Base-by-base conservation (phyloP, 1,139 yeast genomes). In the Hyphopichia burtonii region DNA sequence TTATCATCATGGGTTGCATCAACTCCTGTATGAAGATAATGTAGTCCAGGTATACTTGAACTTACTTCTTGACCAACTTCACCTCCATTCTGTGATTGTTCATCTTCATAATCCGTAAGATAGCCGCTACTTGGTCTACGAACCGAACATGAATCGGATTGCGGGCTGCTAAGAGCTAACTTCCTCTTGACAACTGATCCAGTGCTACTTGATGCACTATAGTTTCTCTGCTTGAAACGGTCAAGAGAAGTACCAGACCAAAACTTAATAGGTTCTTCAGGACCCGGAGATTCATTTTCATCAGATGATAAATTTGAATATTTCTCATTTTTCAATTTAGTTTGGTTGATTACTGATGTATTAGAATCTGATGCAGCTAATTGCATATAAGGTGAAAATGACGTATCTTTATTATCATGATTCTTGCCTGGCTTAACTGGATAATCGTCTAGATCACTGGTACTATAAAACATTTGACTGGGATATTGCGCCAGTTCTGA, bases 31-130 rank as follows among this genome's bases (percentile, higher is more conserved):
- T n/a, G 15, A 15, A 30, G 18, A 14, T 30, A 30, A 12, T 14
- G 32, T 30, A 14, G 14, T 7, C 32, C 32, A 30, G 32, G 17
- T 6, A 30, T 12, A 5, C 11, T n/a, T 6, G n/a, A n/a, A 6
- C 17, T 8, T 30, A n/a, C 6, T 30, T 12, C 17, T 30, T 25
- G 7, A 7, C 15, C 35, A 14, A 10, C 23, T 16, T 16, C 35
- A 12, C n/a, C 18, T 8, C 14, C 16, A 30, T 30, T 15, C 14
- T 30, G 32, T 15, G 32, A 30, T n/a, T n/a, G 3, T 12, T 50
- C 56, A 23, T 47, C 41, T 35, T 55, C 59, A 20, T 51, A 47
- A 42, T 55, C 59, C 14, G 54, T 47, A 3, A 47, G 41, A 40
- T 55, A 53, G 12, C 58, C 59, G 44, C 58, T 53, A 15, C 37